These are phyloP conservation scores for Drechslera avenae DNA, from an alignment of 2,329 filamentous ascomycete genomes.

Conservation along the genomic window DNA sequence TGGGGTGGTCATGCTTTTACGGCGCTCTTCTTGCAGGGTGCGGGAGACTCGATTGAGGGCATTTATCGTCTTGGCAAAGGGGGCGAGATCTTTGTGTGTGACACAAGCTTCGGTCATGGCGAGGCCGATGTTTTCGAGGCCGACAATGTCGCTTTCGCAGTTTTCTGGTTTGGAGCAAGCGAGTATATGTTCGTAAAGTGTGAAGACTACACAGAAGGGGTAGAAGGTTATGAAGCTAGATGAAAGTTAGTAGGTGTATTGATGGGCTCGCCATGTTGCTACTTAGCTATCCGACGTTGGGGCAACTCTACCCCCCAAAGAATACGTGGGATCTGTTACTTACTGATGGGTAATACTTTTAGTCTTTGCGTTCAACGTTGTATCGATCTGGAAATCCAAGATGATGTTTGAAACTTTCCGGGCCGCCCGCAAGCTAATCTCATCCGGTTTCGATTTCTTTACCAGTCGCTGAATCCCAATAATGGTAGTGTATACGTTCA, in stretches of 20 bases:
- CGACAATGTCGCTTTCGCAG: constrained; percentile 32
- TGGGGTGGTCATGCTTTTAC: not conserved
- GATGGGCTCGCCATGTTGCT: too few relatives aligned
- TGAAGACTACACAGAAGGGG: constrained; percentile 38
- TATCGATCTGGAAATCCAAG: constrained; percentile 23
- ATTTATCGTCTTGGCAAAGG: constrained; percentile 34
- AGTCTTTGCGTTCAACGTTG: not conserved
- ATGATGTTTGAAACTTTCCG: constrained; percentile 30
- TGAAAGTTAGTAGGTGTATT: not conserved
- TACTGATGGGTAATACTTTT: constrained; percentile 29
- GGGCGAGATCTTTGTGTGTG: constrained; percentile 21
- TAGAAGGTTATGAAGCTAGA: constrained; percentile 38
- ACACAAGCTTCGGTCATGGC: constrained; percentile 28
- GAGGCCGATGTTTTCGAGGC: constrained; percentile 28
- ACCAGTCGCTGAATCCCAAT: constrained; percentile 32
- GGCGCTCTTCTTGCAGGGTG: constrained; percentile 31
- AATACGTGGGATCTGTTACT: not conserved
- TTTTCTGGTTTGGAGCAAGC: constrained; percentile 26
- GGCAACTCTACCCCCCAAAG: too few relatives aligned
- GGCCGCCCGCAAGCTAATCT: constrained; percentile 27
- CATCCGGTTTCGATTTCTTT: constrained; percentile 12
- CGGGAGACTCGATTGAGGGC: constrained; percentile 38
- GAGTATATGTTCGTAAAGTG: constrained; percentile 38
- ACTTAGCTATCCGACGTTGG: too few relatives aligned
- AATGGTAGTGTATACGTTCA: constrained; percentile 32